Base-by-base conservation (phyloP, 768 basidiomycete species). In the Flagelloscypha sp. region DNA sequence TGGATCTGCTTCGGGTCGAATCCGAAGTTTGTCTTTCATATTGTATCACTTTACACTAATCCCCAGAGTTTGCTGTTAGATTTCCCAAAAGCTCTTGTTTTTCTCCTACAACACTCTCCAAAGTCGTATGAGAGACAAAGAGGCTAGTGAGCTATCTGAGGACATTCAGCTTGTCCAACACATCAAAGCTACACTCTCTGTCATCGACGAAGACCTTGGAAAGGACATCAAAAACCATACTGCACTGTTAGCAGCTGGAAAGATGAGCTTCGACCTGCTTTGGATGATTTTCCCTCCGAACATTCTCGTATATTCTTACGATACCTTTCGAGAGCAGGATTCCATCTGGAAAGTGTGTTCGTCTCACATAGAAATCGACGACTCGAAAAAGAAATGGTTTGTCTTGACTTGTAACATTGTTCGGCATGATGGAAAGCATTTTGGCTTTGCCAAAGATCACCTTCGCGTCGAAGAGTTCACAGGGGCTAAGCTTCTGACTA, bases 181-280 rank as follows among this genome's bases (percentile, higher is more conserved):
- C 27, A 35, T 52, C 23, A 20, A 39, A 19, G 36, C 40, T 23
- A 45, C 48, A 3, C 24, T 56, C 18, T 31, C 40, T 3, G 49
- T 42, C 24, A 35, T 46, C 24, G 31, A 48, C 3, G 37, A 48
- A 28, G 42, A 50, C 24, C 43, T 48, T 16, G 13, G 35, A 6
- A 18, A 24, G 20, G 41, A 30, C 16, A 31, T 49, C 13, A 22
- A 34, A 8, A 47, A 54, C 18, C 24, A 42, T n/a, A 23, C 41
- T 4, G 16, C 12, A 17, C 27, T 48, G 24, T 20, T 38, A 9
- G 20, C 44, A 11, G 24, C 38, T 7, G 35, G 45, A 5, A 39
- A 47, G 24, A 54, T 58, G 38, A 47, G 51, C 2, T 57, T 41
- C 44, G 41, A 48, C n/a, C 52, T 57, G n/a, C 52, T 61, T 3